Evolutionary conservation across 2,329 filamentous ascomycete genomes (phyloP).

Genomic region (Pseudogymnoascus sp.): DNA sequence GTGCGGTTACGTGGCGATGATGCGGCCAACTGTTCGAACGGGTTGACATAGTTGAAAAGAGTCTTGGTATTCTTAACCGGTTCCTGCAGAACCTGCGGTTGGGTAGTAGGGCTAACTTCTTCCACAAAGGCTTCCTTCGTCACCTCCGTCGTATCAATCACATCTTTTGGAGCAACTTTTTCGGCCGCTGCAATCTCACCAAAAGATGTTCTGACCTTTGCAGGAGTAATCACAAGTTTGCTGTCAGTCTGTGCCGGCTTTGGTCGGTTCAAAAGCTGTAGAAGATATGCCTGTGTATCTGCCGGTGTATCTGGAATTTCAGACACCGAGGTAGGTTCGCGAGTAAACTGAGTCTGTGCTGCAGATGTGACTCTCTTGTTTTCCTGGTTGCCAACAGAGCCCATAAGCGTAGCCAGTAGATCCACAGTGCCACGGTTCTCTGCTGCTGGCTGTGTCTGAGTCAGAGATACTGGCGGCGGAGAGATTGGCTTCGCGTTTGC

Average conservation of each 20-base stretch:
- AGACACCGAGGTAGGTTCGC: background rate
- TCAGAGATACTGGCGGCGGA: slow-evolving; percentile 17
- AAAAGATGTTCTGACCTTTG: slow-evolving; percentile 14
- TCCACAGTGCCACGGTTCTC: slow-evolving; percentile 19
- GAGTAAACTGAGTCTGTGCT: slow-evolving; percentile 15
- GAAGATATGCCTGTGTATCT: slow-evolving; percentile 75
- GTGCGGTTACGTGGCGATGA: slow-evolving; percentile 54
- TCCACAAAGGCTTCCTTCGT: slow-evolving; percentile 36
- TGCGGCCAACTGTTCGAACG: slow-evolving; percentile 60
- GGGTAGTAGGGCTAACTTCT: slow-evolving; percentile 21
- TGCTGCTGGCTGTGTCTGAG: slow-evolving; percentile 13
- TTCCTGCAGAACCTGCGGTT: slow-evolving; percentile 11
- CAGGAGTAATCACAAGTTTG: slow-evolving; percentile 18
- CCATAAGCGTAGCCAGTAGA: slow-evolving; percentile 27
- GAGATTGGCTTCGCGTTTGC: slow-evolving; percentile 16
- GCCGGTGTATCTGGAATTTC: slow-evolving; percentile 33
- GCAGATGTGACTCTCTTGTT: slow-evolving; percentile 1
- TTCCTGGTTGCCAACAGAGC: slow-evolving; percentile 15
- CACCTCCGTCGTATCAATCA: slow-evolving; percentile 33
- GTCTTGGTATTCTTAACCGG: slow-evolving; percentile 18
- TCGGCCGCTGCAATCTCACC: slow-evolving; percentile 29
- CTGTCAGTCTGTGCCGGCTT: slow-evolving; percentile 53
- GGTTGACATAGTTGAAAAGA: slow-evolving; percentile 63
- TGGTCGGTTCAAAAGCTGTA: slow-evolving; percentile 75
- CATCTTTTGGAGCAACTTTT: slow-evolving; percentile 29